phyloP scores from a whole-genome alignment of 352 stramenopile species.

The Globisporangium polare region DNA sequence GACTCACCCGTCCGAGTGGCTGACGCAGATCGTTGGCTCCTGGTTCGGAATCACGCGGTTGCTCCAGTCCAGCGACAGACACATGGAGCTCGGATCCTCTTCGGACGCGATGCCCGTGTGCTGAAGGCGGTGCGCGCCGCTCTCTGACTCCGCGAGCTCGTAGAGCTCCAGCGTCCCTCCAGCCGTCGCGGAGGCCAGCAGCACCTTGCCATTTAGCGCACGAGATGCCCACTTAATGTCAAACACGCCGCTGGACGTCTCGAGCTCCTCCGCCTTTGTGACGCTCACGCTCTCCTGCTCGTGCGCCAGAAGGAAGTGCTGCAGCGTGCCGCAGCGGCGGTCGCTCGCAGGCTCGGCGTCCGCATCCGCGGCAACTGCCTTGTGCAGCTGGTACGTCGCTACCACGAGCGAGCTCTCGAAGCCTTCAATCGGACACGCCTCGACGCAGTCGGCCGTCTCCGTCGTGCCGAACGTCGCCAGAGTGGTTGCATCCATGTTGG shows the following conservation, averaged over 20 bases:
- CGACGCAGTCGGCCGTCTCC: slow-evolving; percentile 83
- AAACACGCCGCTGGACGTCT: slow-evolving; percentile 66
- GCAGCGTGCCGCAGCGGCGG: slow-evolving; percentile 58
- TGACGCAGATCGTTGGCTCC: slow-evolving; percentile 69
- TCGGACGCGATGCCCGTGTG: slow-evolving; percentile 37
- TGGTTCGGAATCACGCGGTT: slow-evolving; percentile 47
- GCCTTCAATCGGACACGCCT: slow-evolving; percentile 61
- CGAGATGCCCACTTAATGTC: slow-evolving; percentile 81
- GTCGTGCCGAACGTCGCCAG: slow-evolving; percentile 70
- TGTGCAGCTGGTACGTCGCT: slow-evolving; percentile 83
- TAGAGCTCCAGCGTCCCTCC: slow-evolving; percentile 67
- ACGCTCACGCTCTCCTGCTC: slow-evolving; percentile 30
- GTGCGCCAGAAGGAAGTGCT: slow-evolving; percentile 52
- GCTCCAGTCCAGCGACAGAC: slow-evolving; percentile 83
- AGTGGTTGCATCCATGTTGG: slow-evolving; percentile 22
- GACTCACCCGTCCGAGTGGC: slow-evolving; percentile 75
- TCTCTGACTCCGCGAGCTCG: slow-evolving; percentile 21
- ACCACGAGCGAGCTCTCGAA: slow-evolving; percentile 65
- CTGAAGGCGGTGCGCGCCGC: slow-evolving; percentile 17
- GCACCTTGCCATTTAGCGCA: slow-evolving; percentile 37
- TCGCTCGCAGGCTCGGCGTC: slow-evolving; percentile 20
- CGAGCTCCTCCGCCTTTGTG: slow-evolving; percentile 38
- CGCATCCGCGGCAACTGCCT: slow-evolving; percentile 22
- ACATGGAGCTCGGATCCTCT: slow-evolving; percentile 50
- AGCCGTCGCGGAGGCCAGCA: slow-evolving; percentile 63